Evolutionary conservation across 176 grass and related monocot species (phyloP).

Genomic region (Aegilops sharonensis): DNA sequence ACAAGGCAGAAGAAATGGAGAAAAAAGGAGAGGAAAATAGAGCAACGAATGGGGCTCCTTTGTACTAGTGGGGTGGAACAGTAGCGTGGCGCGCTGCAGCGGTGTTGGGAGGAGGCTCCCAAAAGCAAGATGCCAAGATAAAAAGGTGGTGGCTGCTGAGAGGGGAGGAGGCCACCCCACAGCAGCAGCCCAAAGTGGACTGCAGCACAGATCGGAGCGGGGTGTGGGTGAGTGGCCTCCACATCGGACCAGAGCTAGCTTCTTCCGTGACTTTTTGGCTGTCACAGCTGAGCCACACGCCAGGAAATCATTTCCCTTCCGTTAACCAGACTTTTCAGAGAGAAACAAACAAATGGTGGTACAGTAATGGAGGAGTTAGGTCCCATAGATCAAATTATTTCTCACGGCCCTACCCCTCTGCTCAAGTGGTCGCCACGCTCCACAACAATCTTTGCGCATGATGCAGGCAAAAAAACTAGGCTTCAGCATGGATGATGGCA

Average conservation of each 20-base stretch:
- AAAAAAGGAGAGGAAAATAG: neutral
- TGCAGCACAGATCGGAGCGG: constrained; percentile 38
- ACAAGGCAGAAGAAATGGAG: constrained; percentile 22
- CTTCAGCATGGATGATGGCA: constrained; percentile 9
- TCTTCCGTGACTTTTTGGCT: constrained; percentile 33
- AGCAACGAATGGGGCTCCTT: constrained; percentile 7
- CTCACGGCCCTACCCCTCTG: constrained; percentile 8
- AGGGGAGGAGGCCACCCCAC: constrained; percentile 22
- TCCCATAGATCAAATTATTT: constrained; percentile 14
- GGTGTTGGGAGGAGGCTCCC: constrained; percentile 33
- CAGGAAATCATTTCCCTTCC: constrained; percentile 22
- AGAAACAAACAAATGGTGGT: neutral
- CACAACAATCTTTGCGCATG: neutral
- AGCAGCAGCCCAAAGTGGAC: constrained; percentile 39
- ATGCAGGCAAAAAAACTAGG: neutral
- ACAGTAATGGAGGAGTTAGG: constrained; percentile 60
- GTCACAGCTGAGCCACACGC: neutral
- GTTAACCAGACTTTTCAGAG: neutral
- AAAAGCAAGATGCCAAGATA: constrained; percentile 52
- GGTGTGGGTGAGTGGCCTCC: constrained; percentile 37
- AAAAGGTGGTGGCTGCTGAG: constrained; percentile 31
- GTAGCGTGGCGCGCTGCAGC: neutral
- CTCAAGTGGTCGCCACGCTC: constrained; percentile 25
- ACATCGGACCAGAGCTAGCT: constrained; percentile 36
- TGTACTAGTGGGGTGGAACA: constrained; percentile 40